Base-by-base conservation (phyloP, 257 asterid genomes). In the Gentiana macrophylla region DNA sequence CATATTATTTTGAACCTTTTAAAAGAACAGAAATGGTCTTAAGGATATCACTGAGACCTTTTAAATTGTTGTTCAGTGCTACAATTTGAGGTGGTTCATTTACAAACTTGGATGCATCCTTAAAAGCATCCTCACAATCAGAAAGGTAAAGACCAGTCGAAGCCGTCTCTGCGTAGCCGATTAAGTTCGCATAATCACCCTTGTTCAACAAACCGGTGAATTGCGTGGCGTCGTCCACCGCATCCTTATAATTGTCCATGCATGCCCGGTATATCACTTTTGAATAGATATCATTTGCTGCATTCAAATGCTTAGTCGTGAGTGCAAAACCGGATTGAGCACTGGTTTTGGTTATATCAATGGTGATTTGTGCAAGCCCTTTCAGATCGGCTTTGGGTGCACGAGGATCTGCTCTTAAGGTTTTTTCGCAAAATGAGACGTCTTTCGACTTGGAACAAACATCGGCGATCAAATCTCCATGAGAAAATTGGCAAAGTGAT, bases 361-460 rank as follows among this genome's bases (percentile, higher is more conserved):
- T 45, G 1, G 68, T 38, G 3, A 70, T 62, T 2, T 13, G 2
- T 0, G 66, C 78, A 15, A 69, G 48, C 3, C 10, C 53, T 12
- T 55, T 46, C 3, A 57, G 50, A 9, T 64, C 62, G 1, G 72
- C 72, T 5, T 57, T 54, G 0, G 8, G 34, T 0, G 75, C 58
- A 38, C 74, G 68, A 1, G 67, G 67, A 49, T 71, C 77, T 4
- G 75, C 49, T 3, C 67, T 41, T 35, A 72, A 7, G 7, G 52
- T 24, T 2, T 45, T 35, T 8, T 1, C 3, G 59, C 88, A 77
- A 1, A 54, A 3, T 24, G 24, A 24, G 24, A 1, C 24, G 24
- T 24, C 24, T 24, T 24, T 24, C 24, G 24, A 24, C 24, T 24
- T 24, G 24, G 24, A 24, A 24, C 24, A 24, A 24, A 24, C 24